Base-by-base conservation (phyloP, 148 eudicot species). In the Rhododendron williamsianum region DNA sequence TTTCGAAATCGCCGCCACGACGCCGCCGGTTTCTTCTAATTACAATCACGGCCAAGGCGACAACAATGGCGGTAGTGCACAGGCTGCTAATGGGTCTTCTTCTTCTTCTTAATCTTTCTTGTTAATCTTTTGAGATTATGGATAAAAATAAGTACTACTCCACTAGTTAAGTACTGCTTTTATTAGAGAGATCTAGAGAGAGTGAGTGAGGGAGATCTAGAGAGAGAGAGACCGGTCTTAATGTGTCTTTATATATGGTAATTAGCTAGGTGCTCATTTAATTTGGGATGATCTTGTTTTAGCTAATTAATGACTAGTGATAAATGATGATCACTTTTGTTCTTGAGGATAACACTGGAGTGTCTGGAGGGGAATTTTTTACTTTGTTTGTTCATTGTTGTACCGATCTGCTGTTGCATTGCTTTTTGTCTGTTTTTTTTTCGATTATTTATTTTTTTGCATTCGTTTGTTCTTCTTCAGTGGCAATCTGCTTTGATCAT, bases 21-120 rank as follows among this genome's bases (percentile, higher is more conserved):
- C 43, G 56, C 54, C 33, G 60, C 38, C 33, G 19, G 60, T 65
- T 11, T 21, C 49, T n/a, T 9, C 51, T 16, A 33, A 35, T 38
- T 13, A 30, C 54, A 4, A 81, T 41, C 9, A 54, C 27, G 41
- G 25, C 6, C 48, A 73, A 13, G 36, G 10, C 13, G 41, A 83
- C 58, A 71, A 33, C 23, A 51, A 48, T 25, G 46, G 43, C 15
- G 35, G 33, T 67, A 11, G 30, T 67, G 73, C 65, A 58, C 65
- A 58, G 65, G 76, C 76, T 13, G 73, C 78, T 46, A 83, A 83
- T 83, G 84, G 84, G 84, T 83, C 84, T 25, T 83, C 84, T 16
- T 69, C 84, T 21, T 82, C 84, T 46, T 83, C 78, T 69, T 69
- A 13, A 83, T 69, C 78, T 45, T 81, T 52, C 84, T 83, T 46